Evolutionary conservation across 768 basidiomycete genomes (phyloP), one percentile per base, ranked within the genome.

Genomic region (Cantharellus cinnabarinus): DNA sequence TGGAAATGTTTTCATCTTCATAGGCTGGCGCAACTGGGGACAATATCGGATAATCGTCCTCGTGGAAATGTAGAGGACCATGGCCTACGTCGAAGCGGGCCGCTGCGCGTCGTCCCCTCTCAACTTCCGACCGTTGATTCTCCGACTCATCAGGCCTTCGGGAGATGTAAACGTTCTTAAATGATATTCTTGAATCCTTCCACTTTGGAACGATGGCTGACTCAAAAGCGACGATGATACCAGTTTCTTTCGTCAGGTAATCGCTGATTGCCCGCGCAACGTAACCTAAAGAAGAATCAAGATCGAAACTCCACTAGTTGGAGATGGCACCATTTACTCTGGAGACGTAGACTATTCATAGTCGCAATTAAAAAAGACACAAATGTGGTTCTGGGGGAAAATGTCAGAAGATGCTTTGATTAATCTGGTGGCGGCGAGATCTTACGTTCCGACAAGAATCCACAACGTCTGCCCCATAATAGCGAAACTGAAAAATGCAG

Each of bases 161-260:
- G 34, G 90, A 93, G 52, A 99, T 75, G 65, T 87, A 98, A 50
- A 98, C 93, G 64, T 97, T 95, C 68, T 89, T 89, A 77, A 99
- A 94, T 0, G 91, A 91, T 58, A 99, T 83, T 10, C 85, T 83
- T 5, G 90, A 93, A 65, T 93, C 89, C 62, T 89, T 87, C 90
- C 93, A 95, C 68, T 89, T 91, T 2, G 95, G 94, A 5, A 98
- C 93, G 65, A 98, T 93, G 39, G 95, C 95, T 3, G 88, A 90
- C 70, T 99, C 95, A 68, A 97, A 97, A 58, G 94, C 86, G 64
- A 99, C 82, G 10, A 82, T 91, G 48, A 94, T 81, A 2, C 95
- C 95, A 0, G 93, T 95, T 68, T 91, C 86, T 0, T 83, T 76
- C 3, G 95, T 98, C 60, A 99, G 73, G 68, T 98, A 93, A 69